Percentiles rank a stretch among this genome's conserved stretches.
Evolutionary conservation across 371 early-diverging fungal species (phyloP).

Genomic region (Lichtheimia ramosa): DNA sequence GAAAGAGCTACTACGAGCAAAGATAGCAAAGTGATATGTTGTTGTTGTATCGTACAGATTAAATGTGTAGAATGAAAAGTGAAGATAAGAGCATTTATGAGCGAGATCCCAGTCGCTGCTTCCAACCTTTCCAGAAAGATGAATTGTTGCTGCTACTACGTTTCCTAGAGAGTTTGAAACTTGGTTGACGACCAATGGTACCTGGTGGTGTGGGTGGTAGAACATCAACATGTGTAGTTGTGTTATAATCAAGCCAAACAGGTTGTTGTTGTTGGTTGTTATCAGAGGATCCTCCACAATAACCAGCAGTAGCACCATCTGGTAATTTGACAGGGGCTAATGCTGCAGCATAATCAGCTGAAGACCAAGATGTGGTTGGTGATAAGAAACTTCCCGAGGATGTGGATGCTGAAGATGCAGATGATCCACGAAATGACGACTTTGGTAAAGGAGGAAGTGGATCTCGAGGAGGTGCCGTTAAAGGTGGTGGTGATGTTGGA

Average conservation of each 20-base stretch:
- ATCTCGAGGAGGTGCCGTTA: constrained; percentile 21
- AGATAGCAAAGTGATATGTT: not conserved
- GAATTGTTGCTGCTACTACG: constrained; percentile 4
- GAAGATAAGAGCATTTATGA: not conserved
- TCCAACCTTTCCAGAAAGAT: constrained; percentile 27
- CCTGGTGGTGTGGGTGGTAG: constrained; percentile 3
- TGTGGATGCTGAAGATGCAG: not conserved
- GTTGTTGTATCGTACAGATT: not conserved
- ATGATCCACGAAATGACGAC: not conserved
- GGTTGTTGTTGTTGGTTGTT: constrained; percentile 1
- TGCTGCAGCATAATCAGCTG: constrained; percentile 13
- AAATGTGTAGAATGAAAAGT: not conserved
- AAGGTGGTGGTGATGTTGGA: constrained; percentile 17
- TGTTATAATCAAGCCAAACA: not conserved
- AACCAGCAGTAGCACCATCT: not conserved
- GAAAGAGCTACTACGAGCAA: not conserved
- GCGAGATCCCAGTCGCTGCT: constrained; percentile 7
- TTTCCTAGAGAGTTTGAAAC: constrained; percentile 2
- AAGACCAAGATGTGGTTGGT: constrained; percentile 23
- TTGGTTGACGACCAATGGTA: constrained; percentile 4
- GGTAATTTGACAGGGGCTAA: no score
- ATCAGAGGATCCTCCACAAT: not conserved
- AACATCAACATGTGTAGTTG: not conserved
- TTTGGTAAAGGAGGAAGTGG: constrained; percentile 26
- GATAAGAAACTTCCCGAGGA: constrained; percentile 10